phyloP scores from a whole-genome alignment of 1,284 basidiomycete genomes.

The Cryptococcus sp. region DNA sequence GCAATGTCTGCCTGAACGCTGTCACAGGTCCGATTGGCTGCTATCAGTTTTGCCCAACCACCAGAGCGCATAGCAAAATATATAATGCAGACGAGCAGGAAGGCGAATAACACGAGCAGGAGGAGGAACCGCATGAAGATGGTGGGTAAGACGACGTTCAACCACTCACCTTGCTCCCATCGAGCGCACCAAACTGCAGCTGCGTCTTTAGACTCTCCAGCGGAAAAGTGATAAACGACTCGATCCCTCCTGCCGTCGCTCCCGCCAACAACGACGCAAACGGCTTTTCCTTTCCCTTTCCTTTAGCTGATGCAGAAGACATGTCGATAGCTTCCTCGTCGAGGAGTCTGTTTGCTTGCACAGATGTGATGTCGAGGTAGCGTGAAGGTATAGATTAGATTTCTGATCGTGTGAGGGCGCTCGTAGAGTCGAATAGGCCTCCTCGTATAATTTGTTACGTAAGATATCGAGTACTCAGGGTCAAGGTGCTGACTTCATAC shows the following conservation, averaged over 20 bases:
- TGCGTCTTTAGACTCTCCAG: conserved; percentile 81
- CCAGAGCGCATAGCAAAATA: too few species aligned
- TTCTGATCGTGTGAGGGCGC: too few species aligned
- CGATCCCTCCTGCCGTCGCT: conserved; percentile 86
- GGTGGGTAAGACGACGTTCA: neutral
- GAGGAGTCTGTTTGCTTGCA: neutral
- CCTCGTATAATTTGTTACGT: too few species aligned
- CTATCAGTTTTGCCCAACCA: neutral
- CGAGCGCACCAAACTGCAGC: conserved; percentile 48
- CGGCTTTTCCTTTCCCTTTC: conserved; percentile 57
- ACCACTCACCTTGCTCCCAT: conserved; percentile 32
- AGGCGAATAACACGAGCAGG: too few species aligned
- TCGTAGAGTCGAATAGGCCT: too few species aligned
- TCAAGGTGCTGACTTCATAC: too few species aligned
- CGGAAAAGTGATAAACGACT: conserved; percentile 63
- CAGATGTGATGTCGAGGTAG: neutral
- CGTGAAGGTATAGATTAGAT: too few species aligned
- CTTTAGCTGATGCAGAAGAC: conserved; percentile 9
- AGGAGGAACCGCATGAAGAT: too few species aligned
- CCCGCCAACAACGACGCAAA: conserved; percentile 73
- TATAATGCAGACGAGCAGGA: too few species aligned
- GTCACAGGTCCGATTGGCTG: conserved; percentile 62
- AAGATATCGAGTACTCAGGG: too few species aligned
- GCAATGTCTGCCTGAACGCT: conserved; percentile 65
- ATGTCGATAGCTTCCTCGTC: neutral